Evolutionary conservation across 805 yeast genomes (phyloP).

Genomic region (Yamadazyma akitaensis): DNA sequence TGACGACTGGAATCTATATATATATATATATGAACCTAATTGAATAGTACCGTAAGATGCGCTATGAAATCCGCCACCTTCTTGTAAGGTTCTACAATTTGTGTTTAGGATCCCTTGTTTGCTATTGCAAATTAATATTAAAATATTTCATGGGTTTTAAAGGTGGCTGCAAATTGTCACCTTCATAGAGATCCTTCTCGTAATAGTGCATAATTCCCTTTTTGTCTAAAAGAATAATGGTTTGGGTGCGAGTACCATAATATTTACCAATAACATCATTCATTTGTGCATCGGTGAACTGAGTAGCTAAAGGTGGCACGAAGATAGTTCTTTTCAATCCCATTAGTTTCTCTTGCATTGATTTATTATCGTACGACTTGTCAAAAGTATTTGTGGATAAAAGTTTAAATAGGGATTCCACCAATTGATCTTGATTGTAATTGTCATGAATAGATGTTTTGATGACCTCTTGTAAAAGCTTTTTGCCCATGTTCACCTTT

Average conservation of each 20-base stretch:
- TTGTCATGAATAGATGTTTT: conserved; percentile 13
- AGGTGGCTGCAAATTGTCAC: conserved; percentile 1
- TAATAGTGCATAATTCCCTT: conserved; percentile 51
- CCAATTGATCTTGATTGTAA: conserved; percentile 38
- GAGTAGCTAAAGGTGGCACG: conserved; percentile 59
- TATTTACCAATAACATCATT: conserved; percentile 42
- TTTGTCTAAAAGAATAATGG: conserved; percentile 60
- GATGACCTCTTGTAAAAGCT: conserved; percentile 21
- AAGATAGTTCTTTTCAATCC: conserved; percentile 60
- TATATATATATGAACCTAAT: too few relatives aligned
- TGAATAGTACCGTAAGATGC: too few relatives aligned
- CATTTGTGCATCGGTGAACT: conserved; percentile 5
- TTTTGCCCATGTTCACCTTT: conserved; percentile 56
- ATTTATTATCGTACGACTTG: conserved; percentile 7
- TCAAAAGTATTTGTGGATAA: conserved; percentile 45
- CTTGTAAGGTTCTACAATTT: neutral
- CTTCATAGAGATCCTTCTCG: conserved; percentile 55
- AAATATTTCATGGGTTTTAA: neutral
- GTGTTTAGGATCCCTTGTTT: conserved; percentile 1
- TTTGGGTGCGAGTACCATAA: conserved; percentile 89
- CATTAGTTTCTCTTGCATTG: conserved; percentile 22
- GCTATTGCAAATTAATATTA: conserved; percentile 9
- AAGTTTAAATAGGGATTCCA: conserved; percentile 51
- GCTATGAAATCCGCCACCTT: neutral
- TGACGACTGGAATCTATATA: neutral